A percentile compares a stretch with the other conserved stretches of the same genome.
Evolutionary conservation across 768 basidiomycete species (phyloP).

Genomic region (Boletus vinaceobasis): DNA sequence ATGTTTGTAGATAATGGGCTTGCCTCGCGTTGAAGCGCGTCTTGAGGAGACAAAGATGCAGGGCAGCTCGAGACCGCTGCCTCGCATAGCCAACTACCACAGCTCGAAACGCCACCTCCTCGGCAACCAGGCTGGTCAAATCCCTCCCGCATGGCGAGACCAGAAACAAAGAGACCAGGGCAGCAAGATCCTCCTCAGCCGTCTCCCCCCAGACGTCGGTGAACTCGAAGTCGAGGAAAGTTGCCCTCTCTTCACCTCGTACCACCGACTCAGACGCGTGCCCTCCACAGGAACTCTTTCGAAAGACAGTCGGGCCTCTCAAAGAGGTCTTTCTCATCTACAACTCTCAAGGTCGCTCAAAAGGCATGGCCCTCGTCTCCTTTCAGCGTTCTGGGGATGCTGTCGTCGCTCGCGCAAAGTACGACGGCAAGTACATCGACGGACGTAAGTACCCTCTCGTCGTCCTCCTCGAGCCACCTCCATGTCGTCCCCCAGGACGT

Average conservation of each 20-base stretch:
- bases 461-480: background rate
- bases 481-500: constrained; percentile 42
- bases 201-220: constrained; percentile 63
- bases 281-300: constrained; percentile 61
- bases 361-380: constrained; percentile 74
- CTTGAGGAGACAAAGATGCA: background rate
- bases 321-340: constrained; percentile 69
- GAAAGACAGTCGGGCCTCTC: constrained; percentile 71
- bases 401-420: constrained; percentile 58
- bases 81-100: constrained; percentile 48
- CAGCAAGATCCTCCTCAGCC: constrained; percentile 67
- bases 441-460: constrained; percentile 36
- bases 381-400: constrained; percentile 69
- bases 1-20: background rate
- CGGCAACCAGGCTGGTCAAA: constrained; percentile 53
- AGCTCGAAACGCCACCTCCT: constrained; percentile 53
- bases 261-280: constrained; percentile 5
- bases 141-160: constrained; percentile 61
- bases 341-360: constrained; percentile 71
- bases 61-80: constrained; percentile 12
- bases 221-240: constrained; percentile 67
- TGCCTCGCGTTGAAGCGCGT: background rate
- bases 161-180: constrained; percentile 40
- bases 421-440: constrained; percentile 75
- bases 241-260: background rate